Evolutionary conservation across 1,284 basidiomycete genomes (phyloP).

Genomic region (Amylostereum areolatum): DNA sequence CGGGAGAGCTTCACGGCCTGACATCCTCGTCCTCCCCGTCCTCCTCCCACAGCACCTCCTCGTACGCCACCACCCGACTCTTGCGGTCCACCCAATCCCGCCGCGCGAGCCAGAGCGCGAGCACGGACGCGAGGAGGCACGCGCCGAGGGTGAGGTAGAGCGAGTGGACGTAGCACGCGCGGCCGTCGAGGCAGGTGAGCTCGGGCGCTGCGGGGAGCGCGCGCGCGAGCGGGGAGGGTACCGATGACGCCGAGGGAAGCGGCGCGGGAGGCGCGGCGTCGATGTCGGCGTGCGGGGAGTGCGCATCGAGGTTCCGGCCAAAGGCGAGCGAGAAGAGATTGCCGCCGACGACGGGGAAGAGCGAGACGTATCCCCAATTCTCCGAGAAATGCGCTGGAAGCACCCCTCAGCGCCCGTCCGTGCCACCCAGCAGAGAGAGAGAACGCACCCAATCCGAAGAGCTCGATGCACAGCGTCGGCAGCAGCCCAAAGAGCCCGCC

Average conservation of each 20-base stretch:
- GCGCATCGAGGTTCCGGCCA: conserved; percentile 73
- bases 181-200: conserved; percentile 41
- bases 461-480: conserved; percentile 77
- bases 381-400: conserved; percentile 65
- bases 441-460: conserved; percentile 71
- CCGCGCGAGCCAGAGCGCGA: conserved; percentile 44
- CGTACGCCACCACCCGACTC: conserved; percentile 5
- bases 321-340: conserved; percentile 83
- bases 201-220: conserved; percentile 11
- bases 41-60: conserved; percentile 22
- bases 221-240: background rate
- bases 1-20: too few species aligned
- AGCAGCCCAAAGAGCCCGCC: conserved; percentile 75
- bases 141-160: conserved; percentile 44
- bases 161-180: conserved; percentile 46
- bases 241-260: conserved; percentile 4
- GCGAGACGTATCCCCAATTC: conserved; percentile 80
- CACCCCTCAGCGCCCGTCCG: conserved; percentile 1
- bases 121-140: conserved; percentile 38
- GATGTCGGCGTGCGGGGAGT: conserved; percentile 32
- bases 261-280: conserved; percentile 5
- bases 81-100: conserved; percentile 32
- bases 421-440: conserved; percentile 1
- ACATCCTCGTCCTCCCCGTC: conserved; percentile 13
- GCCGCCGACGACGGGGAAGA: conserved; percentile 76